Evolutionary conservation across 495 filamentous ascomycete species (phyloP), one percentile per base, ranked within the genome.

Genomic region (Chaetomium tenue): DNA sequence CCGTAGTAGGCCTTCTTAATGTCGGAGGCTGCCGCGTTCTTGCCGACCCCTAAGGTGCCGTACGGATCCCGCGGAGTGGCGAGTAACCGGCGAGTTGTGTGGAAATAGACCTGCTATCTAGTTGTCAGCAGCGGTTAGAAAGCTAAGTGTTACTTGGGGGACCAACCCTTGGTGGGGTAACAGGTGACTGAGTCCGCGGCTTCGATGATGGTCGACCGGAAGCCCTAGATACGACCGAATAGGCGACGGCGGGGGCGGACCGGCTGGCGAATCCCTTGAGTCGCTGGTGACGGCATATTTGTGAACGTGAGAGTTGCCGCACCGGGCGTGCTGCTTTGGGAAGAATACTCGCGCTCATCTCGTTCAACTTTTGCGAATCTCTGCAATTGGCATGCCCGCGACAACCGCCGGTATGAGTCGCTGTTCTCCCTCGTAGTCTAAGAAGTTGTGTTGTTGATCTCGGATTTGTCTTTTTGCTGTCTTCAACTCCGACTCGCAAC

Each of bases 1-100:
- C 91, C 88, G 75, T 98, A 98, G 80, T 98, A 98, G 2, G 94
- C 93, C 76, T 97, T 98, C 73, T 98, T 98, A 71, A 98, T 97
- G 8, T 97, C 95, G 60, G 86, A 73, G 6, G 90, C 76, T n/a
- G 91, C 88, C 16, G 94, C 91, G 47, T 74, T 81, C 73, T 91
- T 93, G 63, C 81, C 79, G 16, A 98, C 88, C n/a, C 93, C 94
- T 42, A 98, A 87, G 37, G 88, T 79, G 60, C 84, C 85, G 74
- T 98, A 98, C 9, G 94, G 94, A 70, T 98, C 87, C 70, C 89
- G 84, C 23, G 87, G 83, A 7, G 79, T 71, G 4, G 90, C 87
- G 51, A 83, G 74, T 23, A 82, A 75, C 18, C 77, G 74, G 46
- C 86, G 74, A 0, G 90, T 90, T 13, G 89, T 81, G 76, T 96